Evolutionary conservation across 352 stramenopile genomes (phyloP).

Genomic region (Phytophthora europaea): DNA sequence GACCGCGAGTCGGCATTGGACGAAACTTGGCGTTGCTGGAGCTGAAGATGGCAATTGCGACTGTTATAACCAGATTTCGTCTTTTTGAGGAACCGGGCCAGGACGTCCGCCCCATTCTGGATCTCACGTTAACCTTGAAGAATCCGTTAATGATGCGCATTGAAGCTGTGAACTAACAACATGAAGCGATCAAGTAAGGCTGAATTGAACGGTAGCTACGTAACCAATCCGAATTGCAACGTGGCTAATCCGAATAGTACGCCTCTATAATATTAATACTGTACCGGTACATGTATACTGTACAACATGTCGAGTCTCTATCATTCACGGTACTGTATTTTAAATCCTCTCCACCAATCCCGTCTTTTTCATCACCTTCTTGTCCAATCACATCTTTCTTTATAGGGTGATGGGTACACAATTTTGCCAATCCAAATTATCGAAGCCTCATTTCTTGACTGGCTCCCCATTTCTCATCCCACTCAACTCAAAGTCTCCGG

Average conservation of each 20-base stretch:
- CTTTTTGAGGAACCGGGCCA: conserved; percentile 15
- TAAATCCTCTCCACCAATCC: conserved; percentile 1
- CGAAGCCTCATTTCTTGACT: background rate
- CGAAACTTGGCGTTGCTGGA: conserved; percentile 27
- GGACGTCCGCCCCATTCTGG: conserved; percentile 22
- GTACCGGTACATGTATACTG: too few relatives aligned
- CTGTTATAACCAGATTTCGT: conserved; percentile 10
- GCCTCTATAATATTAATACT: too few relatives aligned
- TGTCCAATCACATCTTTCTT: conserved; percentile 1
- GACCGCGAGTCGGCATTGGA: conserved; percentile 17
- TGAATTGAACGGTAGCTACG: too few relatives aligned
- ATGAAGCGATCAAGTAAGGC: too few relatives aligned
- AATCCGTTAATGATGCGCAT: conserved; percentile 22
- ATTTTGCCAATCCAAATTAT: background rate
- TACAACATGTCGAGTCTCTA: too few relatives aligned
- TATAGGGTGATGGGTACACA: conserved; percentile 1
- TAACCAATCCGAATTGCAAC: too few relatives aligned
- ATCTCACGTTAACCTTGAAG: conserved; percentile 29
- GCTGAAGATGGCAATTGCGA: conserved; percentile 32
- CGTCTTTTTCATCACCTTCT: background rate
- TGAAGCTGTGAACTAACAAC: background rate
- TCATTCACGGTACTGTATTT: too few relatives aligned
- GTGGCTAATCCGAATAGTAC: too few relatives aligned
- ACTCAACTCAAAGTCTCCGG: conserved; percentile 2
- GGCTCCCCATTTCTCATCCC: background rate